Base-by-base conservation (phyloP, 768 basidiomycete genomes). In the Boletus subparvulus region DNA sequence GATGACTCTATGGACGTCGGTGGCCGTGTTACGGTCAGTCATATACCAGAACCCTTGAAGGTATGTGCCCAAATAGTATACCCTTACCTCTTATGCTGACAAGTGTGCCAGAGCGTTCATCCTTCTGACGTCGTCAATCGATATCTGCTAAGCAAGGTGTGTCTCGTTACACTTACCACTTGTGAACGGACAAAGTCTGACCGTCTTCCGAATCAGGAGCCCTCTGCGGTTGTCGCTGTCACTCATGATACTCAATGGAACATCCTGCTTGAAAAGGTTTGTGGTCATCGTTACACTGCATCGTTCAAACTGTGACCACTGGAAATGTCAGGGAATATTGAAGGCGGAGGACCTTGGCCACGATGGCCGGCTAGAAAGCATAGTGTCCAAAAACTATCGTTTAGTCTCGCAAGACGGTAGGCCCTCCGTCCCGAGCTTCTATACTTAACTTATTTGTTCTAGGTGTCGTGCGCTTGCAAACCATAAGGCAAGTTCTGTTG, bases 111-210 rank as follows among this genome's bases (percentile, higher is more conserved):
- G 59, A 48, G 43, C 11, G 16, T 50, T 41, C 62, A 63, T 36
- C 62, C 62, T 17, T 52, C 60, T 12, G 60, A 61, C 21, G 8
- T 55, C 11, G 17, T 63, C n/a, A 61, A 63, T 14, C 54, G 17
- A 30, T 63, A 50, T 39, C 37, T 63, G 9, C 26, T 61, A 1
- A 49, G 26, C 19, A 43, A 39, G 42, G 58, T 48, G 16, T 48
- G 21, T 35, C 47, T 36, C 5, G 30, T 21, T 16, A 12, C 47
- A 36, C 7, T 17, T 17, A 6, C 21, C 9, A 44, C 16, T 14
- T 19, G 33, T 44, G 26, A 26, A 17, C 9, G 37, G 37, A 9
- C 17, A 16, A 16, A 8, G 26, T 17, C 43, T 3, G 10, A 44
- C 26, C 10, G 9, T 44, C 30, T 21, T 36, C 21, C 21, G 21